Conservation (phyloP, 1,284 basidiomycete species). For the Cryptococcus neoformans region DNA sequence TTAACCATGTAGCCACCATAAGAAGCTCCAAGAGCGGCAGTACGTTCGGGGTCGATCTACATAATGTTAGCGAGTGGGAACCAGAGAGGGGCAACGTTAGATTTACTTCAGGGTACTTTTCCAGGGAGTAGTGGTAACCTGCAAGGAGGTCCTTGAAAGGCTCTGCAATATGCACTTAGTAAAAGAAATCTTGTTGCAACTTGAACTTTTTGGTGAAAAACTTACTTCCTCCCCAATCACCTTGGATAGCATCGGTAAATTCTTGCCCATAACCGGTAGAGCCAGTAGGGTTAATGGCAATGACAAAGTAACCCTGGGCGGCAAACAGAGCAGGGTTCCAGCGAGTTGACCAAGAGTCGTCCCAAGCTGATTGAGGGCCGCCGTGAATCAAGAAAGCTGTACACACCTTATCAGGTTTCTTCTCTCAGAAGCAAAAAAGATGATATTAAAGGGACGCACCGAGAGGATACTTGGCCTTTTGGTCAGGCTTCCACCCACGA, state of each 20-base stretch:
- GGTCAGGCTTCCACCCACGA: conserved; percentile 61
- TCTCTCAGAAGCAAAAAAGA: background rate
- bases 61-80: conserved; percentile 54
- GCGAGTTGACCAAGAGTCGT: conserved; percentile 34
- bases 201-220: background rate
- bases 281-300: conserved; percentile 84
- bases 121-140: conserved; percentile 69
- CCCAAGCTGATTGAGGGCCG: conserved; percentile 58
- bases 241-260: conserved; percentile 65
- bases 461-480: conserved; percentile 66
- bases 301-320: conserved; percentile 64
- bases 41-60: conserved; percentile 61
- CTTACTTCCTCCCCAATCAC: conserved; percentile 46
- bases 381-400: conserved; percentile 46
- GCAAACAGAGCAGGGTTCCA: conserved; percentile 74
- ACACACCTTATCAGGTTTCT: background rate
- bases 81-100: conserved; percentile 1
- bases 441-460: conserved; percentile 8
- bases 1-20: conserved; percentile 58
- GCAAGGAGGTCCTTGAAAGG: conserved; percentile 76
- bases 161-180: conserved; percentile 45
- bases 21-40: conserved; percentile 59
- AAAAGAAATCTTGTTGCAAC: no score
- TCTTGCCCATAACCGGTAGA: conserved; percentile 86
- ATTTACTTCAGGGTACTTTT: conserved; percentile 66